Conservation (phyloP, 2,329 filamentous ascomycete species). For the Diplodia mutila region DNA sequence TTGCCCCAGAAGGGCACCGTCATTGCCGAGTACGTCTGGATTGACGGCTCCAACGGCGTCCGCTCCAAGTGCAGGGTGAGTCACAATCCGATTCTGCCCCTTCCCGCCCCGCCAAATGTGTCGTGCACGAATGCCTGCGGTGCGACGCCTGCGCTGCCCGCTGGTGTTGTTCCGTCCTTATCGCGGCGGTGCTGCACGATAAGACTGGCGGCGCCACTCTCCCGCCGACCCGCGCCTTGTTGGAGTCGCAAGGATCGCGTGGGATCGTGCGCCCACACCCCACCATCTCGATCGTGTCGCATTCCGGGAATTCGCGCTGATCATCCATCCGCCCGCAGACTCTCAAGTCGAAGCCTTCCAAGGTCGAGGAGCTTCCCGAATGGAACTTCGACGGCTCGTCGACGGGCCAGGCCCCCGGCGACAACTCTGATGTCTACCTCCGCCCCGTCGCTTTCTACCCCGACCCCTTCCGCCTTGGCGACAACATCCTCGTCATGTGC, state of each 20-base stretch:
- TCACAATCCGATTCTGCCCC: constrained; percentile 35
- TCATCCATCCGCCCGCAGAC: constrained; percentile 54
- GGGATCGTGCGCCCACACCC: constrained; percentile 23
- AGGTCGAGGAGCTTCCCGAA: constrained; percentile 70
- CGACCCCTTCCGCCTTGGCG: constrained; percentile 84
- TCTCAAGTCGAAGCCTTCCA: constrained; percentile 60
- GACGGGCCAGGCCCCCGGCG: constrained; percentile 86
- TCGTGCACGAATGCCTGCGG: constrained; percentile 24
- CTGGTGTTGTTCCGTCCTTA: constrained; percentile 32
- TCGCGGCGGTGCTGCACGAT: constrained; percentile 35
- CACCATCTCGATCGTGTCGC: constrained; percentile 27
- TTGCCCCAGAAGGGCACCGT: constrained; percentile 87
- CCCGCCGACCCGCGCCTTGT: constrained; percentile 20
- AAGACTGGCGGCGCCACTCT: constrained; percentile 31
- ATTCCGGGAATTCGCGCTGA: constrained; percentile 10
- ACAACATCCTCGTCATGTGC: constrained; percentile 92
- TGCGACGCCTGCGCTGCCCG: constrained; percentile 10
- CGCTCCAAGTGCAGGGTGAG: constrained; percentile 97
- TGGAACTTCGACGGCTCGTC: constrained; percentile 90
- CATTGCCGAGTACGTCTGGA: constrained; percentile 98
- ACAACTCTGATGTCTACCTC: constrained; percentile 98
- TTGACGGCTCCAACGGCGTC: constrained; percentile 79
- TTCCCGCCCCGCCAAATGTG: constrained; percentile 26
- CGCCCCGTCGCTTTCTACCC: constrained; percentile 86
- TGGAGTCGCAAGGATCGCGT: constrained; percentile 19